Evolutionary conservation across 2,329 filamentous ascomycete genomes (phyloP).

Genomic region (Penicillium sp.): DNA sequence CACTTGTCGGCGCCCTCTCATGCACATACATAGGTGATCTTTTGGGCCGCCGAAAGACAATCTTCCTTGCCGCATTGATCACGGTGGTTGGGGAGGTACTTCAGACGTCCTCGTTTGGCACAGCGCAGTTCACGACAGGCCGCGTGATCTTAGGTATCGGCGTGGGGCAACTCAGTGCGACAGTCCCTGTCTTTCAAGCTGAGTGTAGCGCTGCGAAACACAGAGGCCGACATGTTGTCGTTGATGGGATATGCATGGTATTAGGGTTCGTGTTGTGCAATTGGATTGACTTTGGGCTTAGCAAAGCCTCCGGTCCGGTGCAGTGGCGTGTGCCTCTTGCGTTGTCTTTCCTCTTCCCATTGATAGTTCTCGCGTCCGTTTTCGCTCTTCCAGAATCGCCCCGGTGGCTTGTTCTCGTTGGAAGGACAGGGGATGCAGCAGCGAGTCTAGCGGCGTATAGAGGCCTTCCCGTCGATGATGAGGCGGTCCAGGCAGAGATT

Average conservation of each 20-base stretch:
- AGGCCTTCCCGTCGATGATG: conserved; percentile 32
- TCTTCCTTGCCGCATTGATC: conserved; percentile 47
- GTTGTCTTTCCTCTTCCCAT: conserved; percentile 37
- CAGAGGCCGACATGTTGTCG: conserved; percentile 29
- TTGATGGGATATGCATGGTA: conserved; percentile 48
- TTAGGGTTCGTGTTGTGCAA: conserved; percentile 49
- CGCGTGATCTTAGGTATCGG: too few relatives aligned
- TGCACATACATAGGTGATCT: conserved; percentile 46
- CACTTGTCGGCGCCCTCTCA: conserved; percentile 28
- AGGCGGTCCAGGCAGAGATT: conserved; percentile 47
- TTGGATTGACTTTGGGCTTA: conserved; percentile 53
- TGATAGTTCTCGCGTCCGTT: conserved; percentile 32
- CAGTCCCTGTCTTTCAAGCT: conserved; percentile 48
- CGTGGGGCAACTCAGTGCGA: too few relatives aligned
- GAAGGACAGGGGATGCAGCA: conserved; percentile 29
- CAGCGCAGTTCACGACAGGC: too few relatives aligned
- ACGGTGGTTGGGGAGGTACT: conserved; percentile 41
- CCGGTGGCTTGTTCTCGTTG: conserved; percentile 39
- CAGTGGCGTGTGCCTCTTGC: conserved; percentile 48
- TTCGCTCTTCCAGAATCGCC: conserved; percentile 42
- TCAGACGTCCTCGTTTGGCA: too few relatives aligned
- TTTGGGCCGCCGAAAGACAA: conserved; percentile 52
- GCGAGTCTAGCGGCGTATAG: conserved; percentile 25
- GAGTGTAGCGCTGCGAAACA: conserved; percentile 26
- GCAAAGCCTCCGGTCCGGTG: conserved; percentile 16